These are phyloP conservation scores for Notholithocarpus densiflorus DNA, from an alignment of 306 rosid genomes.

Conservation along the genomic window DNA sequence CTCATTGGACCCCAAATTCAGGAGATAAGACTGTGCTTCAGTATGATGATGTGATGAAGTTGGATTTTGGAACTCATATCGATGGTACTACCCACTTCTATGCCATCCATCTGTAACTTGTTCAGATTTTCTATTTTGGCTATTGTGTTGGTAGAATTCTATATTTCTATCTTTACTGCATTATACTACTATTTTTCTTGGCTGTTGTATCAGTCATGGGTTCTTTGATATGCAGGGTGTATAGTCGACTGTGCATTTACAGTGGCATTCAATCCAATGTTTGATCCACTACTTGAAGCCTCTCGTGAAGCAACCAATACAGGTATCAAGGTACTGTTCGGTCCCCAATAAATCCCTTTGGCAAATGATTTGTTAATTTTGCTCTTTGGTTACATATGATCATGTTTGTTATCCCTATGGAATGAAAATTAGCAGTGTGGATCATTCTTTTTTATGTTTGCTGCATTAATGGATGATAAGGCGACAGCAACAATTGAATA, in stretches of 20 bases:
- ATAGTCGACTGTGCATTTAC: slow-evolving; percentile 97
- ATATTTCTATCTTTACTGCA: background rate
- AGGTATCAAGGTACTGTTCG: slow-evolving; percentile 74
- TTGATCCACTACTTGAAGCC: slow-evolving; percentile 91
- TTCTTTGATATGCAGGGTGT: slow-evolving; percentile 51
- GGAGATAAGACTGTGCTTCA: slow-evolving; percentile 94
- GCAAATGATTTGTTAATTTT: background rate
- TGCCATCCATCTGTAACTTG: background rate
- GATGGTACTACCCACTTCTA: slow-evolving; percentile 58
- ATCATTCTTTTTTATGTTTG: background rate
- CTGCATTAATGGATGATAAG: background rate
- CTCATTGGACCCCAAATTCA: slow-evolving; percentile 97
- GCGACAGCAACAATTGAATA: background rate
- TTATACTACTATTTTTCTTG: slow-evolving; percentile 4
- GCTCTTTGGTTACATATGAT: background rate
- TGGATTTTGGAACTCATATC: slow-evolving; percentile 95
- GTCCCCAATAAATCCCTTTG: background rate
- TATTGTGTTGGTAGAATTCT: slow-evolving; percentile 8
- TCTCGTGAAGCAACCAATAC: slow-evolving; percentile 95
- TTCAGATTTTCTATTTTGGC: background rate
- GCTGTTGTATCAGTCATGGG: slow-evolving; percentile 9
- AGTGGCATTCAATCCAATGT: slow-evolving; percentile 93
- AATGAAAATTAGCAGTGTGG: background rate
- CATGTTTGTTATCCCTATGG: background rate
- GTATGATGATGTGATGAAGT: slow-evolving; percentile 93